Evolutionary conservation across 2,329 filamentous ascomycete species (phyloP).

Genomic region (Pseudofabraea citricarpa): DNA sequence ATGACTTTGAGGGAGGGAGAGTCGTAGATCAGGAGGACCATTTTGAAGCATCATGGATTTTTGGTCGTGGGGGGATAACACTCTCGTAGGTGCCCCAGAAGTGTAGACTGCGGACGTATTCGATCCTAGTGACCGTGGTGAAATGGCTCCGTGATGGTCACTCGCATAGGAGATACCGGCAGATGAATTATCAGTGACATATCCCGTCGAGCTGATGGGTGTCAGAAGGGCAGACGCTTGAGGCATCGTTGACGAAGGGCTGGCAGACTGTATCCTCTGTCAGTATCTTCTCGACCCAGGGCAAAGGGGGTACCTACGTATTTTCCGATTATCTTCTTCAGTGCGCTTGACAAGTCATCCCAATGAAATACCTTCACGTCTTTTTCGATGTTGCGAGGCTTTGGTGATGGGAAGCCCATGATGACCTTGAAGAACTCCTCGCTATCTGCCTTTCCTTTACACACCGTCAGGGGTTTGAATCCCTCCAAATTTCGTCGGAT

Average conservation of each 20-base stretch:
- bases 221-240: conserved; percentile 24
- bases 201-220: conserved; percentile 27
- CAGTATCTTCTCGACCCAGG: conserved; percentile 5
- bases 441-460: conserved; percentile 85
- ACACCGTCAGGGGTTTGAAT: conserved; percentile 87
- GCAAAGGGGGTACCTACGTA: conserved; percentile 44
- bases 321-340: conserved; percentile 99
- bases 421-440: conserved; percentile 99
- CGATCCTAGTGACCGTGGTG: conserved; percentile 25
- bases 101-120: conserved; percentile 21
- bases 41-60: conserved; percentile 19
- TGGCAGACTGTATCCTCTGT: conserved; percentile 24
- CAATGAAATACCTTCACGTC: conserved; percentile 98
- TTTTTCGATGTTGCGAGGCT: conserved; percentile 97
- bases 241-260: conserved; percentile 27
- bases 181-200: conserved; percentile 23
- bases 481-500: conserved; percentile 94
- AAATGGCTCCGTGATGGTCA: conserved; percentile 26
- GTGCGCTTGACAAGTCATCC: conserved; percentile 79
- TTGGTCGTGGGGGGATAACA: conserved; percentile 22
- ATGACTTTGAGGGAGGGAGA: conserved; percentile 19
- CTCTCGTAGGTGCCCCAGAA: conserved; percentile 18
- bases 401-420: conserved; percentile 93
- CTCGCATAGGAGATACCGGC: conserved; percentile 19
- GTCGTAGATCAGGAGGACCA: conserved; percentile 24